Evolutionary conservation across 306 rosid species (phyloP).

Genomic region (Vachellia pachyceras): DNA sequence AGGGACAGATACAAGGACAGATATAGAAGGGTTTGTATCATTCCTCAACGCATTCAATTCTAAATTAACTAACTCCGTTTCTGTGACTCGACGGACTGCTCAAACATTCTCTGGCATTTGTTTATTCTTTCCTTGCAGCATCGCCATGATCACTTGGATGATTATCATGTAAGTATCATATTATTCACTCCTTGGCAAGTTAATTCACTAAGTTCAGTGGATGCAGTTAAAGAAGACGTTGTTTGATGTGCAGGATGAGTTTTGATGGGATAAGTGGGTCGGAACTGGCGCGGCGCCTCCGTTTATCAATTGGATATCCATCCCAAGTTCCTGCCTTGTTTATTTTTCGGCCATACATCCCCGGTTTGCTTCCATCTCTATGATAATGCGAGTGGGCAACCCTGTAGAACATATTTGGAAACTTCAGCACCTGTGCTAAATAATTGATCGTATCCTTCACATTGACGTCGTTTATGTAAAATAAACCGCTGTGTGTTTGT

Average conservation of each 20-base stretch:
- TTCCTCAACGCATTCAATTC: constrained; percentile 10
- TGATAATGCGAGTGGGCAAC: background rate
- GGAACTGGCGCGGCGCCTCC: background rate
- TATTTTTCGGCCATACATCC: background rate
- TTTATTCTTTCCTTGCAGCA: constrained; percentile 51
- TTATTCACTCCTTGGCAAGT: constrained; percentile 28
- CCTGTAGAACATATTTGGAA: background rate
- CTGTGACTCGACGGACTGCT: background rate
- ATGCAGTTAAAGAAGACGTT: constrained; percentile 18
- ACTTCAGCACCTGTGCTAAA: background rate
- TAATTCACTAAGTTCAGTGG: background rate
- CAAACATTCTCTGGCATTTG: background rate
- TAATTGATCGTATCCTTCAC: no score
- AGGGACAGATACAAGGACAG: constrained; percentile 77
- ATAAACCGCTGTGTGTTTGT: background rate
- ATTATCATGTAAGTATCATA: constrained; percentile 65
- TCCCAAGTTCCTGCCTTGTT: background rate
- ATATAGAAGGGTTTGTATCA: constrained; percentile 66
- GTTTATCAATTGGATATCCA: background rate
- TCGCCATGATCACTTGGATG: constrained; percentile 58
- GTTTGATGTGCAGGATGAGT: constrained; percentile 77
- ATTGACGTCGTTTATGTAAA: background rate
- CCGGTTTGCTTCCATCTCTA: constrained; percentile 8
- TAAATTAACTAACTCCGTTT: background rate
- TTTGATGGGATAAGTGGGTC: constrained; percentile 43